Conservation (phyloP, 73 alveolate species). For the Halteria grandinella region DNA sequence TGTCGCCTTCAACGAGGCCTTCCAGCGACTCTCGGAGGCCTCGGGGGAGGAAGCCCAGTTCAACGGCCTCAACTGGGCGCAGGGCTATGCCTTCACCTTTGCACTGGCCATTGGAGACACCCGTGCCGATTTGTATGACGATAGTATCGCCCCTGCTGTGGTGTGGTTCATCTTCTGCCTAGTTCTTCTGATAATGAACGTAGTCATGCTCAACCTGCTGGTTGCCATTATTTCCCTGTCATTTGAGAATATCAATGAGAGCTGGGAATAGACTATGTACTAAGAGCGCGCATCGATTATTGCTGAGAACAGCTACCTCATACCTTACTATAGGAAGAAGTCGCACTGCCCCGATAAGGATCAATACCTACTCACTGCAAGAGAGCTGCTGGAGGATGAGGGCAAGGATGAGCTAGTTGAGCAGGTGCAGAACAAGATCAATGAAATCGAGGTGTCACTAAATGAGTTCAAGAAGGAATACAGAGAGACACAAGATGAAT, state of each 20-base stretch:
- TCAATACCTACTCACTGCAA: constrained; percentile 19
- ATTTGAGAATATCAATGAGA: constrained; percentile 8
- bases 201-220: constrained; percentile 47
- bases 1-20: constrained; percentile 50
- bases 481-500: too few relatives aligned
- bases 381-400: constrained; percentile 19
- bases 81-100: constrained; percentile 27
- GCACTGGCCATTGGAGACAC: constrained; percentile 38
- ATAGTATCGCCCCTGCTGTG: constrained; percentile 14
- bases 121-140: neutral
- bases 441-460: constrained; percentile 1
- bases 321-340: constrained; percentile 37
- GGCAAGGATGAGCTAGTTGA: constrained; percentile 2
- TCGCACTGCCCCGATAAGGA: constrained; percentile 5
- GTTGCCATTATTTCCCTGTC: constrained; percentile 55
- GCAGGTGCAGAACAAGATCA: neutral
- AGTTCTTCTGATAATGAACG: constrained; percentile 15
- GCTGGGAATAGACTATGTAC: constrained; percentile 4
- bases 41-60: neutral
- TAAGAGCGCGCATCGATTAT: constrained; percentile 51
- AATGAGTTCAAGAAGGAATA: too few relatives aligned
- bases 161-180: constrained; percentile 19
- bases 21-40: constrained; percentile 18
- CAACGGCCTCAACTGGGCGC: constrained; percentile 21
- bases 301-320: constrained; percentile 46